A percentile compares a stretch with the other conserved stretches of the same genome.
phyloP scores from a whole-genome alignment of 139 green algal species.

The Gonium pectorale region DNA sequence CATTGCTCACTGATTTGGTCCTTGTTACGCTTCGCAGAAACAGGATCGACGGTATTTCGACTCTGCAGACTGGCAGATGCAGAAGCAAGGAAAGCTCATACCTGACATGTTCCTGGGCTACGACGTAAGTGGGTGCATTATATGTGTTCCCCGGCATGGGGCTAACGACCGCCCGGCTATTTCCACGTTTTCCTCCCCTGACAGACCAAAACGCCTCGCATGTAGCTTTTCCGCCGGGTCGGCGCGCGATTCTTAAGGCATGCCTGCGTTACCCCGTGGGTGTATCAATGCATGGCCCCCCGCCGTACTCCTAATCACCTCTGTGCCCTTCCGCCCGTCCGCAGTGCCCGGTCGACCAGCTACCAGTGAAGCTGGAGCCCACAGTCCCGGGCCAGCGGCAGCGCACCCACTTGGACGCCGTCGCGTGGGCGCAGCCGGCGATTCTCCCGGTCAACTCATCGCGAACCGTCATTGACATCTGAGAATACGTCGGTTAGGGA shows the following conservation, averaged over 20 bases:
- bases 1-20: background rate
- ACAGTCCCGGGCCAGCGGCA: background rate
- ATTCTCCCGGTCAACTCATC: background rate
- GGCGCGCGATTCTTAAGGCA: background rate
- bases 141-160: background rate
- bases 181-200: background rate
- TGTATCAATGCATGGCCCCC: background rate
- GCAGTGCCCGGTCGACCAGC: slow-evolving; percentile 35
- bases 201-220: background rate
- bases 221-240: background rate
- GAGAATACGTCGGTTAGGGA: too few relatives aligned
- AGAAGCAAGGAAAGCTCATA: slow-evolving; percentile 26
- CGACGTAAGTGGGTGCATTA: slow-evolving; percentile 14
- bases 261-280: background rate
- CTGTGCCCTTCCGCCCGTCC: too few relatives aligned
- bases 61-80: slow-evolving; percentile 19
- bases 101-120: slow-evolving; percentile 12
- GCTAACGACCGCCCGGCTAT: too few relatives aligned
- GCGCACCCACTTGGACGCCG: background rate
- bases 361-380: slow-evolving; percentile 25
- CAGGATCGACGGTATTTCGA: background rate
- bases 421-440: slow-evolving; percentile 10
- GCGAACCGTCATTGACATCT: slow-evolving; percentile 30
- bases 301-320: background rate
- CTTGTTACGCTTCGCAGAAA: background rate